These are phyloP conservation scores for Annulohypoxylon stygium DNA, from an alignment of 495 filamentous ascomycete genomes.

Conservation along the genomic window DNA sequence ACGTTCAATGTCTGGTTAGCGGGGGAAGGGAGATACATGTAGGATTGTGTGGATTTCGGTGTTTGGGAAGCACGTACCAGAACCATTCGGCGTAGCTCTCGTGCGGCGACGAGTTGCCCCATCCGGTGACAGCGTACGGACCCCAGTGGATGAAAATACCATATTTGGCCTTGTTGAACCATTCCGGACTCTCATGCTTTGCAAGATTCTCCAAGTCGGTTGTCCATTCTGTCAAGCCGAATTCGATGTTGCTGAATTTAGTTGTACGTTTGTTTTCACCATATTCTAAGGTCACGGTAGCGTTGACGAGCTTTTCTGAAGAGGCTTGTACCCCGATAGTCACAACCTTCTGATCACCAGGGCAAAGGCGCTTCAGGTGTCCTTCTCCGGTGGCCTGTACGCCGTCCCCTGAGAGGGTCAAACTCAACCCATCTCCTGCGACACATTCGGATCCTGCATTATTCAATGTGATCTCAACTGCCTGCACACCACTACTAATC, in stretches of 20 bases:
- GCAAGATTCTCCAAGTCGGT: conserved; percentile 50
- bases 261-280: not conserved
- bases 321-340: too few species aligned
- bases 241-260: conserved; percentile 37
- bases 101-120: conserved; percentile 64
- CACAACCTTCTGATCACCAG: conserved; percentile 65
- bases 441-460: conserved; percentile 62
- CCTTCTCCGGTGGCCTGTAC: conserved; percentile 56
- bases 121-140: conserved; percentile 66
- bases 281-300: conserved; percentile 51
- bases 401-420: conserved; percentile 55
- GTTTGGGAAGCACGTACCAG: conserved; percentile 39
- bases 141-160: conserved; percentile 73
- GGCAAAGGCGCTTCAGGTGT: conserved; percentile 62
- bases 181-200: conserved; percentile 64
- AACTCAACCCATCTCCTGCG: conserved; percentile 53
- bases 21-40: too few species aligned
- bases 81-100: conserved; percentile 70
- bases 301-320: too few species aligned
- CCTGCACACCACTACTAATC: conserved; percentile 60
- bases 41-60: not conserved
- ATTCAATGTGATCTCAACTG: conserved; percentile 65
- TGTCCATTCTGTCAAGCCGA: conserved; percentile 51
- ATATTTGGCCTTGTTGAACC: conserved; percentile 68
- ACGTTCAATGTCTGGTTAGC: not conserved